Conservation (phyloP, 768 basidiomycete genomes). For the Suillus subaureus region DNA sequence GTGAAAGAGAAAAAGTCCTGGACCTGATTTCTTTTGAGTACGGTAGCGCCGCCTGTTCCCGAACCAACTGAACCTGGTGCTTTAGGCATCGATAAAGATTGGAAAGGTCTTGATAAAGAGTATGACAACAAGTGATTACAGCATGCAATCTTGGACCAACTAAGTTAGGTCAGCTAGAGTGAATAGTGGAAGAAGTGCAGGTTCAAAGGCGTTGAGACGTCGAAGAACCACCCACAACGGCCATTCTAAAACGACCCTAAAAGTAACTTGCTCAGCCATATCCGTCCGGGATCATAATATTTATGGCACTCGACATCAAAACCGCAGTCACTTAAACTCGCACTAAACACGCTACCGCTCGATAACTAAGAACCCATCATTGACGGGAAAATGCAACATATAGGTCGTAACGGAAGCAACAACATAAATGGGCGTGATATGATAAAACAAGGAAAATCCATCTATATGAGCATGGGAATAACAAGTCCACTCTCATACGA, state of each 20-base stretch:
- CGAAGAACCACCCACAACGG: not conserved
- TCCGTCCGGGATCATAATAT: not conserved
- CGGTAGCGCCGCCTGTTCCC: conserved; percentile 4
- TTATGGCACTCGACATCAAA: conserved; percentile 20
- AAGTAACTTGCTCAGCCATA: conserved; percentile 3
- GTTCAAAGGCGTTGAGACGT: conserved; percentile 6
- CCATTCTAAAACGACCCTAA: not conserved
- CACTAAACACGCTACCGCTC: conserved; percentile 35
- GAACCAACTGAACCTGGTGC: conserved; percentile 18
- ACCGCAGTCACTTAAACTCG: conserved; percentile 15
- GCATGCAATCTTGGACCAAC: conserved; percentile 1
- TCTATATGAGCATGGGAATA: conserved; percentile 32
- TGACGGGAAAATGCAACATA: conserved; percentile 45
- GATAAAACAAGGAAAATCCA: conserved; percentile 36
- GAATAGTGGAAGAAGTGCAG: not conserved
- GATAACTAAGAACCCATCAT: conserved; percentile 23
- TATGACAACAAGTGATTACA: conserved; percentile 1
- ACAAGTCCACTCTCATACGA: conserved; percentile 55
- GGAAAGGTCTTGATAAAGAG: conserved; percentile 8
- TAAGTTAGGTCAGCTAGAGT: not conserved
- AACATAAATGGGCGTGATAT: conserved; percentile 71
- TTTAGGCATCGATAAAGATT: conserved; percentile 41
- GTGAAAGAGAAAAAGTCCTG: not conserved
- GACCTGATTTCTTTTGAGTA: conserved; percentile 30
- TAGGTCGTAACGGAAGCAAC: conserved; percentile 67